A percentile compares a stretch with the other conserved stretches of the same genome.
Evolutionary conservation across 148 eudicot genomes (phyloP).

Genomic region (Cornus florida): DNA sequence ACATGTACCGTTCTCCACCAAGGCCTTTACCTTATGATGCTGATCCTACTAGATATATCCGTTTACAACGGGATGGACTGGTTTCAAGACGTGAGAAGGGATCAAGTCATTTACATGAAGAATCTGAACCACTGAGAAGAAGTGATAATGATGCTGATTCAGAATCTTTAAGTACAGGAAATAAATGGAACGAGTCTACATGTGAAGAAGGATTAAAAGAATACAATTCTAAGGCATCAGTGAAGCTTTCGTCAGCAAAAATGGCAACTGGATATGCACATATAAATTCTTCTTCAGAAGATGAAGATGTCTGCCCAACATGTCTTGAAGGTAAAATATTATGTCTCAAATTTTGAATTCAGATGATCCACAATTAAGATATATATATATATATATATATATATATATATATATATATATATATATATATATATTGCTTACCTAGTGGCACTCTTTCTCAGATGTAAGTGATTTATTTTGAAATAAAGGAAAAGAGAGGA

Average conservation of each 20-base stretch:
- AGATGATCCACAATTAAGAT: background rate
- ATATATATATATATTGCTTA: too few species aligned
- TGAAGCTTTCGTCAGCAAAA: constrained; percentile 58
- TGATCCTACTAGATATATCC: constrained; percentile 67
- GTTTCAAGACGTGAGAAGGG: constrained; percentile 83
- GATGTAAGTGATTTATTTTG: background rate
- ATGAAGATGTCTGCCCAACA: constrained; percentile 95
- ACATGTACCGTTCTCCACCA: constrained; percentile 81
- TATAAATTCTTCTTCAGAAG: constrained; percentile 72
- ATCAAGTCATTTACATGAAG: constrained; percentile 72
- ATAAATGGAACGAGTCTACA: constrained; percentile 56
- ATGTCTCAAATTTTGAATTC: background rate
- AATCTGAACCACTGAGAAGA: constrained; percentile 71
- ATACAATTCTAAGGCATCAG: constrained; percentile 44
- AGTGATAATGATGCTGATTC: constrained; percentile 62
- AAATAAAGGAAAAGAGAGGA: too few species aligned
- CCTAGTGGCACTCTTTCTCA: background rate
- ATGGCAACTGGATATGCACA: constrained; percentile 51
- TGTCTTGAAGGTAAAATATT: constrained; percentile 79
- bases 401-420: too few species aligned
- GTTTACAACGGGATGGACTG: constrained; percentile 69
- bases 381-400: too few species aligned
- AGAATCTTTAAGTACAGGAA: constrained; percentile 48
- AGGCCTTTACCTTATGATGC: constrained; percentile 89
- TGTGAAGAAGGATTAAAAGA: constrained; percentile 73